Conservation (phyloP, 2,329 filamentous ascomycete genomes). For the Fusarium equiseti region DNA sequence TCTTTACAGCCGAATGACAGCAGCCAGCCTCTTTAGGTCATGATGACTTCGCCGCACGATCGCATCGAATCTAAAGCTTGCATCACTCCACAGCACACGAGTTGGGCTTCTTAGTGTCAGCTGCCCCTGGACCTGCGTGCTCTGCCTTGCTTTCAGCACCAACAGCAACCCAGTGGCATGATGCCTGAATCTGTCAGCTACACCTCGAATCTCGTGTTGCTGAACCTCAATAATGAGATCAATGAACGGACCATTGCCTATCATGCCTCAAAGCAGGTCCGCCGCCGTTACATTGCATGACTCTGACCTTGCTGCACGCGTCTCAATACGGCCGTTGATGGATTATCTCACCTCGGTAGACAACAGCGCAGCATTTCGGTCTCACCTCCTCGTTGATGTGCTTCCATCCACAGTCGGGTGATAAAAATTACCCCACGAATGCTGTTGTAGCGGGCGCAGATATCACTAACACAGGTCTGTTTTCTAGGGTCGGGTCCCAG, state of each 20-base stretch:
- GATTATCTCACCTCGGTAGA: conserved; percentile 22
- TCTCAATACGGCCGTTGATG: conserved; percentile 25
- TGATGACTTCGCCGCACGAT: conserved; percentile 25
- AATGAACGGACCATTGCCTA: conserved; percentile 21
- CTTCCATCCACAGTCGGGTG: conserved; percentile 18
- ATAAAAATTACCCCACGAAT: conserved; percentile 43
- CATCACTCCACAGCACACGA: conserved; percentile 1
- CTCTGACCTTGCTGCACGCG: conserved; percentile 23
- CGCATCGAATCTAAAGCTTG: conserved; percentile 23
- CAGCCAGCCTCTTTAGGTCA: conserved; percentile 10
- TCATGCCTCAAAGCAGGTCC: conserved; percentile 25
- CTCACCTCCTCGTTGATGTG: conserved; percentile 22
- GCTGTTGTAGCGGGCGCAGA: conserved; percentile 40
- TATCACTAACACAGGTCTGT: conserved; percentile 15
- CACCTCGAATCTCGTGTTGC: conserved; percentile 24
- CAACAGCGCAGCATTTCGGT: conserved; percentile 20
- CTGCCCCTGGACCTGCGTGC: conserved; percentile 23
- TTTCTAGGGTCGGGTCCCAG: conserved; percentile 14
- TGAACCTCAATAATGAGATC: conserved; percentile 22
- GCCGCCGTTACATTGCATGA: conserved; percentile 35
- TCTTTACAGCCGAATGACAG: conserved; percentile 18
- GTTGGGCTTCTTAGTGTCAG: conserved; percentile 22
- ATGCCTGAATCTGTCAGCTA: conserved; percentile 30
- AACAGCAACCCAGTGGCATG: conserved; percentile 18
- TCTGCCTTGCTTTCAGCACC: conserved; percentile 26